A percentile compares a stretch with the other conserved stretches of the same genome.
phyloP scores from a whole-genome alignment of 306 rosid genomes.

The Sesbania bispinosa region DNA sequence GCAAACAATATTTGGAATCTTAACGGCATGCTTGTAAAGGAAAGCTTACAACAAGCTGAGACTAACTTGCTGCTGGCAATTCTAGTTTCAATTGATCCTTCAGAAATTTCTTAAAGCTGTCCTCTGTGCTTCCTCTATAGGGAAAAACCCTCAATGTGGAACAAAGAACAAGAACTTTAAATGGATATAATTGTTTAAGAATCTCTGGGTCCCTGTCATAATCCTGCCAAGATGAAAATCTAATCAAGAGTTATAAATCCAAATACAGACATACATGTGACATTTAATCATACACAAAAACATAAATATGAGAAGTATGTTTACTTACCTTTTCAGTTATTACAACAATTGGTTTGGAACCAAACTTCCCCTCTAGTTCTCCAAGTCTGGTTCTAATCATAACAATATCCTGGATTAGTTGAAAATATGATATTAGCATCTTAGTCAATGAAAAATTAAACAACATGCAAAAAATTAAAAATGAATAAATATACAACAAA shows the following conservation, averaged over 20 bases:
- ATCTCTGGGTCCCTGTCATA: conserved; percentile 76
- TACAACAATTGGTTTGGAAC: conserved; percentile 56
- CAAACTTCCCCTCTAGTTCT: conserved; percentile 58
- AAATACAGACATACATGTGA: not conserved
- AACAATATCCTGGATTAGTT: conserved; percentile 53
- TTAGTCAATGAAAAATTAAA: not conserved
- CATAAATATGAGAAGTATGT: conserved; percentile 7
- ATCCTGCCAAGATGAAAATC: conserved; percentile 49
- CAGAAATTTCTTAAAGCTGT: conserved; percentile 58
- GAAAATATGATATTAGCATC: not conserved
- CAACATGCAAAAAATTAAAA: conserved; percentile 4
- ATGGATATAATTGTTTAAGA: conserved; percentile 54
- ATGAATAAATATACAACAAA: not conserved
- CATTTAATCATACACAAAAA: not conserved
- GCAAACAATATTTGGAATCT: not conserved
- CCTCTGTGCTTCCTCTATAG: conserved; percentile 43
- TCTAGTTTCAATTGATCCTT: conserved; percentile 36
- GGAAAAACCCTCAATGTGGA: conserved; percentile 51
- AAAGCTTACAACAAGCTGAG: not conserved
- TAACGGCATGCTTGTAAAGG: not conserved
- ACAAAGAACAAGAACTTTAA: conserved; percentile 55
- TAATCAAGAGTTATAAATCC: not conserved
- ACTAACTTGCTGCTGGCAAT: conserved; percentile 16
- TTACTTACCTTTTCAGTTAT: conserved; percentile 77
- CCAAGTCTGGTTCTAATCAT: conserved; percentile 49